phyloP scores from a whole-genome alignment of 2,329 filamentous ascomycete species.

The Clonostachys rhizophaga region DNA sequence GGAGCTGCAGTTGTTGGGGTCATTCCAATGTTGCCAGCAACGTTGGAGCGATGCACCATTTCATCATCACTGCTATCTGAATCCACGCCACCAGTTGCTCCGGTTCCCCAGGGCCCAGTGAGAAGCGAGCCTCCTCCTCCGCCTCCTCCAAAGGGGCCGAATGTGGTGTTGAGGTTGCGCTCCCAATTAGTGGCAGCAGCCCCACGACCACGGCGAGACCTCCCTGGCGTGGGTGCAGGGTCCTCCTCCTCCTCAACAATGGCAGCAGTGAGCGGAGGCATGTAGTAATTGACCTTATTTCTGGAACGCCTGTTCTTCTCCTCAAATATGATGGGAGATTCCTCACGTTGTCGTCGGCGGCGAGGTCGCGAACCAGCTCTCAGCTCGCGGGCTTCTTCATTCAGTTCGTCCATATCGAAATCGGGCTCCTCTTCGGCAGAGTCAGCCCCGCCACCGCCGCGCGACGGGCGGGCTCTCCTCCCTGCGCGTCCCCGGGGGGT shows the following conservation, averaged over 20 bases:
- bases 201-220: conserved; percentile 59
- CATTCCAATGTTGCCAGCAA: conserved; percentile 57
- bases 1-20: conserved; percentile 48
- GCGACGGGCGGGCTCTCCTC: conserved; percentile 33
- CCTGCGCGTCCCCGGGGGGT: conserved; percentile 42
- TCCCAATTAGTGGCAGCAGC: conserved; percentile 62
- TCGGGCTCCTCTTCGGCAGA: conserved; percentile 54
- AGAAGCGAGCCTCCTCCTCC: conserved; percentile 68
- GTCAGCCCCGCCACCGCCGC: conserved; percentile 43
- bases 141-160: conserved; percentile 88
- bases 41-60: conserved; percentile 55
- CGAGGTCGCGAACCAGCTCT: conserved; percentile 48
- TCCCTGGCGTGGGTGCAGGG: conserved; percentile 62
- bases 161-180: conserved; percentile 81
- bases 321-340: conserved; percentile 50
- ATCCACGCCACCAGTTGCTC: conserved; percentile 73
- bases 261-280: conserved; percentile 60
- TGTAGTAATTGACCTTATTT: conserved; percentile 75
- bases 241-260: conserved; percentile 71
- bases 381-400: conserved; percentile 61
- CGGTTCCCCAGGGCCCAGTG: conserved; percentile 69
- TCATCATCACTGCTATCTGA: conserved; percentile 98
- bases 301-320: conserved; percentile 47
- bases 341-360: conserved; percentile 42
- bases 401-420: conserved; percentile 59